Evolutionary conservation across 805 yeast species (phyloP), one percentile per base, ranked within the genome.

Genomic region (Myxozyma kluyveri): DNA sequence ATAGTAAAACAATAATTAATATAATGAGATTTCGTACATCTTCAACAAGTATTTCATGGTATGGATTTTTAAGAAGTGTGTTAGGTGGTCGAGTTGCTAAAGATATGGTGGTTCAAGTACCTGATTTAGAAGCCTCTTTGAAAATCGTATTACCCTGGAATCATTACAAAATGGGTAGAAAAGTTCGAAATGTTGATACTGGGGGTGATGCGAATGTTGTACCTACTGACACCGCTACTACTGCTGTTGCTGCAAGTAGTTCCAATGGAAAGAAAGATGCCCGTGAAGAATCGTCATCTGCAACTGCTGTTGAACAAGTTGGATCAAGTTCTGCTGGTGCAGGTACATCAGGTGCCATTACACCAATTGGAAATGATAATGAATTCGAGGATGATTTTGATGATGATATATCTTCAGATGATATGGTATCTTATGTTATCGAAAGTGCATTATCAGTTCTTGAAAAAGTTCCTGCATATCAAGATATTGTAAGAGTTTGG

Each of bases 41-140:
- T 5, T 61, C 72, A 1, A 72, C 82, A 1, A 76, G 93, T 0
- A 67, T 81, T 33, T 70, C 75, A 29, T 88, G 95, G 95, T 67
- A 80, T 29, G 75, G 78, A 26, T 77, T 86, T 61, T 65, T 88
- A 3, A 70, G 73, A 29, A 73, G 74, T 31, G 63, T 77, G 1
- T 63, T 81, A 29, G 80, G 80, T 0, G 64, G 67, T 2, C 50
- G 62, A 1, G 55, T 68, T 23, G 63, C 58, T 17, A 52, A 62
- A 10, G 52, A 54, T 14, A 63, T 77, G 33, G 59, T 69, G 12
- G 57, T 83, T 3, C 61, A 63, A 14, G 67, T 82, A 2, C 86
- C 80, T 0, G 75, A 72, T 7, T 60, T 78, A 10, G 72, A 77
- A 1, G 57, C 76, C 1, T 62, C 75, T 0, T 55, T 86, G 9